phyloP scores from a whole-genome alignment of 176 grass and related monocot species.

The Saccharum officinarum region DNA sequence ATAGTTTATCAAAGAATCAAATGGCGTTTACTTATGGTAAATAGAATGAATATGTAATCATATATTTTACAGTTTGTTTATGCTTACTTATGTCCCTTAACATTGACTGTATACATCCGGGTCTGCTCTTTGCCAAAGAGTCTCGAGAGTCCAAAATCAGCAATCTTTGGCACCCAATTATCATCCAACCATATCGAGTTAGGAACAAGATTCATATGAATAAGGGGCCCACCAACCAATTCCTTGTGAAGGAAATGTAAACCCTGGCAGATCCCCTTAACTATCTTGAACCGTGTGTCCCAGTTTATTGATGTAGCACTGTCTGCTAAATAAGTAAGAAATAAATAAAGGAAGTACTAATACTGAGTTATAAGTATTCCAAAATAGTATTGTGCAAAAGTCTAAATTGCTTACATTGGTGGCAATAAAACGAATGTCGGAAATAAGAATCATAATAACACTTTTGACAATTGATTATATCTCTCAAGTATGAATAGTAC shows the following conservation, averaged over 20 bases:
- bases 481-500: too few species aligned
- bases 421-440: background rate
- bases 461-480: too few species aligned
- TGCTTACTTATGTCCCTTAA: background rate
- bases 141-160: background rate
- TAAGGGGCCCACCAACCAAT: background rate
- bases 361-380: background rate
- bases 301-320: background rate
- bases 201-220: background rate
- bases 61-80: background rate
- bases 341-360: background rate
- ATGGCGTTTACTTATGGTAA: background rate
- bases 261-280: slow-evolving; percentile 9
- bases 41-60: background rate
- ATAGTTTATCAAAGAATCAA: background rate
- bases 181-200: background rate
- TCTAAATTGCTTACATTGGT: too few species aligned
- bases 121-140: slow-evolving; percentile 6
- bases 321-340: background rate
- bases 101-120: background rate
- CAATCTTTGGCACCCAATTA: background rate
- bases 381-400: background rate
- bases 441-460: background rate
- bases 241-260: slow-evolving; percentile 5
- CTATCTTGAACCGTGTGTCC: background rate